Conservation (phyloP, 768 basidiomycete genomes). For the Serendipita sp. region DNA sequence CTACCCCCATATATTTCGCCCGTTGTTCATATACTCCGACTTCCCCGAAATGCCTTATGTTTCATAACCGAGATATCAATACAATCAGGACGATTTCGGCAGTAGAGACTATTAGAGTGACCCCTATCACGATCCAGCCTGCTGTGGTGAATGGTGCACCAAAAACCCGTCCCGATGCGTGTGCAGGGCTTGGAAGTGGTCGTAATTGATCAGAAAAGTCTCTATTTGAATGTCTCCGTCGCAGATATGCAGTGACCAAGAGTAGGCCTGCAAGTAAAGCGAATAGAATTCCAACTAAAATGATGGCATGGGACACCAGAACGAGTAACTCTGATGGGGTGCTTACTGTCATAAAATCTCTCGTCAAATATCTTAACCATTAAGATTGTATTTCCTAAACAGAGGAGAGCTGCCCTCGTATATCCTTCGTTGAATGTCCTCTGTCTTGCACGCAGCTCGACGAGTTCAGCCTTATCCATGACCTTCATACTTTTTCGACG, state of each 20-base stretch:
- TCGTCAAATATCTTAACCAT: slow-evolving; percentile 66
- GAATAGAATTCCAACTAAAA: slow-evolving; percentile 19
- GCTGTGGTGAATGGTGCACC: slow-evolving; percentile 69
- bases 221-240: slow-evolving; percentile 52
- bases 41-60: too few relatives aligned
- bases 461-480: slow-evolving; percentile 23
- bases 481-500: slow-evolving; percentile 20
- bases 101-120: not conserved
- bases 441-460: slow-evolving; percentile 66
- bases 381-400: slow-evolving; percentile 55
- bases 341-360: slow-evolving; percentile 56
- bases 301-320: not conserved
- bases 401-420: slow-evolving; percentile 54
- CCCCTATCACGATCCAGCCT: slow-evolving; percentile 44
- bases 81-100: slow-evolving; percentile 46
- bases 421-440: slow-evolving; percentile 77
- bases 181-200: slow-evolving; percentile 12
- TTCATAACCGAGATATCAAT: slow-evolving; percentile 39
- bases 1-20: too few relatives aligned
- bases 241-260: slow-evolving; percentile 39
- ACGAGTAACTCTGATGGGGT: not conserved
- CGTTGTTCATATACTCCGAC: too few relatives aligned
- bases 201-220: slow-evolving; percentile 55
- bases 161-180: slow-evolving; percentile 49
- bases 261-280: slow-evolving; percentile 37